Conservation (phyloP, 1,139 yeast genomes). For the Scheffersomyces quercinus region DNA sequence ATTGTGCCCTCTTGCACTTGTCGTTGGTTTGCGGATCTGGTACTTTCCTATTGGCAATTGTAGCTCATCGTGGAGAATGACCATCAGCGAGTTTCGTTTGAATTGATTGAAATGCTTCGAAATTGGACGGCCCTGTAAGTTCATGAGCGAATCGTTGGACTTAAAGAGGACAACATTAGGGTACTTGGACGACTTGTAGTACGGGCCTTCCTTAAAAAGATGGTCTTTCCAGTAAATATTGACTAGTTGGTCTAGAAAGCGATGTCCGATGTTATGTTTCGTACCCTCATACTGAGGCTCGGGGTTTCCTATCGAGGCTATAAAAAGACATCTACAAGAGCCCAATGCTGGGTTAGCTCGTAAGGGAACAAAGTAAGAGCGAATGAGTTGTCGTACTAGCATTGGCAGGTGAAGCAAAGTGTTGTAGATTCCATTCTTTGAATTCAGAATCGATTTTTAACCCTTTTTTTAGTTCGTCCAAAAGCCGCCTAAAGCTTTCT, state of each 20-base stretch:
- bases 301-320: conserved; percentile 80
- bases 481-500: no score
- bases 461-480: no score
- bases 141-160: conserved; percentile 62
- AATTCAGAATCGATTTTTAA: no score
- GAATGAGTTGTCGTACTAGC: conserved; percentile 6
- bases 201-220: conserved; percentile 10
- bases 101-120: conserved; percentile 47
- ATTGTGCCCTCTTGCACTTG: conserved; percentile 77
- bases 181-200: conserved; percentile 21
- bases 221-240: conserved; percentile 24
- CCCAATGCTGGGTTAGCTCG: conserved; percentile 1
- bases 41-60: conserved; percentile 63
- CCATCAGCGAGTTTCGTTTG: conserved; percentile 34
- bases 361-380: conserved; percentile 5
- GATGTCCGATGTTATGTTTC: conserved; percentile 79
- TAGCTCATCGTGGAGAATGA: conserved; percentile 77
- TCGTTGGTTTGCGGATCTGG: conserved; percentile 55
- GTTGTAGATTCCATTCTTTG: no score
- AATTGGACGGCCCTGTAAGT: conserved; percentile 60
- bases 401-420: background rate
- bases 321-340: conserved; percentile 25
- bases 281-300: conserved; percentile 60
- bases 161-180: conserved; percentile 39
- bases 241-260: conserved; percentile 40